Base-by-base conservation (phyloP, 768 basidiomycete genomes). In the Kwoniella mangroviensis region DNA sequence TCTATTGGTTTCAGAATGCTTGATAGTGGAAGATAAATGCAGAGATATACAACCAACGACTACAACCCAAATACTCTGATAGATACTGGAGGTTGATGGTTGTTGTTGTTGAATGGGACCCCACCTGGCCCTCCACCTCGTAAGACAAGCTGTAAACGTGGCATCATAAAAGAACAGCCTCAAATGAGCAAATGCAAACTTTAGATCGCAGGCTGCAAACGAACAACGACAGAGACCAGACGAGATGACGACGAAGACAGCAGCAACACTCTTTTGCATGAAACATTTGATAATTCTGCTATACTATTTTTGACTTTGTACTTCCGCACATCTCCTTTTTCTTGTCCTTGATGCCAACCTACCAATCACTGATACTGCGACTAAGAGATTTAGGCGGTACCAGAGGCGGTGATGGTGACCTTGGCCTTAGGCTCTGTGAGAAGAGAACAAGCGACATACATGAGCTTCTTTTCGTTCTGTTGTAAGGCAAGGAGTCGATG, bases 341-440 rank as follows among this genome's bases (percentile, higher is more conserved):
- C 51, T 26, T 49, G 5, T 34, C 34, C 34, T 7, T 34, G 6
- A 7, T 34, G 6, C 34, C 17, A 7, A 45, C 41, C 19, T 26
- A 42, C 41, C 24, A n/a, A 9, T 28, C 24, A 24, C 13, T 45
- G 2, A 4, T 34, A 4, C 5, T 34, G 4, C 34, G 34, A 7
- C 34, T 34, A 15, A 65, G 40, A 65, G 2, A 43, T 22, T 56
- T 65, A 65, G 54, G 53, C 63, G 54, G 63, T 65, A 52, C 76
- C 76, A 24, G 74, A 73, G 43, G 76, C 69, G 61, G 74, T 63
- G 70, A 78, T 78, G 69, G 64, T 57, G 65, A 78, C 68, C 72
- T 73, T 78, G 67, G 74, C 74, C 72, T 75, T 75, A 58, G 74
- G 67, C 70, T 78, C 75, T 76, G 66, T 19, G 52, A 24, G 26